Evolutionary conservation across 225 moss, liverwort and hornwort species (phyloP).

Genomic region (Pseudoscleropodium purum): DNA sequence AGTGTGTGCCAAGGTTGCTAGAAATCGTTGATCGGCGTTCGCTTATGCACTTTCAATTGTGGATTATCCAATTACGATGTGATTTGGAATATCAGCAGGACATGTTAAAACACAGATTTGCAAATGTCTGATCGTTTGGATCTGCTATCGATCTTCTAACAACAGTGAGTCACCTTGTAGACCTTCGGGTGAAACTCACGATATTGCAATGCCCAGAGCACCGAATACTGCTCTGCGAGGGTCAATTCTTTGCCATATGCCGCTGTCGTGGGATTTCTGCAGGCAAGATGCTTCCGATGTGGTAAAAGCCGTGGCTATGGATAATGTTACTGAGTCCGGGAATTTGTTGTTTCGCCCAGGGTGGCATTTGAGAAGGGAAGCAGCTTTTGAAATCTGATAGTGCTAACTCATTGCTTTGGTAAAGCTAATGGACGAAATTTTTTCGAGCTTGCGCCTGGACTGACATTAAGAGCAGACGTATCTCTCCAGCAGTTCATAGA

Average conservation of each 20-base stretch:
- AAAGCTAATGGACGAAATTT: neutral
- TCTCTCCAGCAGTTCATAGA: neutral
- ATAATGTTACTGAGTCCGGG: rapidly evolving
- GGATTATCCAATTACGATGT: rapidly evolving
- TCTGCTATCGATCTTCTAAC: neutral
- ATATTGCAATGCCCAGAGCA: rapidly evolving
- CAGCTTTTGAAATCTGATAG: neutral
- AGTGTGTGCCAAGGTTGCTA: neutral
- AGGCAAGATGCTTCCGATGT: neutral
- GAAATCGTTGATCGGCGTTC: rapidly evolving
- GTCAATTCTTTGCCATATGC: neutral
- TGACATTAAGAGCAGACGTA: neutral
- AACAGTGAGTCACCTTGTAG: rapidly evolving
- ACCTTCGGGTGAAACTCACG: rapidly evolving
- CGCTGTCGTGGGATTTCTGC: neutral
- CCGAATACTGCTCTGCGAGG: neutral
- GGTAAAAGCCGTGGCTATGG: too few relatives aligned
- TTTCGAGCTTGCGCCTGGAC: neutral
- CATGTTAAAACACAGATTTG: rapidly evolving
- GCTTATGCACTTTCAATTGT: neutral
- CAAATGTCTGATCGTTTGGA: too few relatives aligned
- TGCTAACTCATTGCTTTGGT: neutral
- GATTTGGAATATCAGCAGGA: neutral
- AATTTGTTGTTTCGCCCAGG: too few relatives aligned
- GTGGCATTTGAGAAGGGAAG: neutral